Evolutionary conservation across 2,329 filamentous ascomycete species (phyloP), one percentile per base, ranked within the genome.

Genomic region (Fusarium siculi): DNA sequence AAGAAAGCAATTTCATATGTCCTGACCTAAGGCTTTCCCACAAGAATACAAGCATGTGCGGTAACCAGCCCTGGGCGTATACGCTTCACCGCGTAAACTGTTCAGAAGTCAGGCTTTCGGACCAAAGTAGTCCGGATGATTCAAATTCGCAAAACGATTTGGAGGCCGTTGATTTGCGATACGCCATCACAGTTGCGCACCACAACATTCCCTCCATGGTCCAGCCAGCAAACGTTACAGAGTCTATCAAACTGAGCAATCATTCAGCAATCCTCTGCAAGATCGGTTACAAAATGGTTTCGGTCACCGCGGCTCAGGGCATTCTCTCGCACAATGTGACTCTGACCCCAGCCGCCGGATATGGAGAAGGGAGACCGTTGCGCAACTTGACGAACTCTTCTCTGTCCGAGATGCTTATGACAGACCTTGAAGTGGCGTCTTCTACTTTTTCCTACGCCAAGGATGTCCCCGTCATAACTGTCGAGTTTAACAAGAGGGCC

Each of bases 371-470:
- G 0, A 28, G 1, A 5, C 18, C 0, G 5, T 3, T 46, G 0
- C 43, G 0, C 18, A 46, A 46, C 43, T 21, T 46, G 43, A 46
- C 43, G 0, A 5, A 7, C 0, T 21, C 0, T 2, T 46, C 43
- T 0, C 11, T 46, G 0, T 9, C 43, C 11, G 43, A 28, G 9
- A 46, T 46, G 43, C 43, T 46, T 4, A 46, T 46, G 23, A 15
- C 23, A 19, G 43, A 46, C 1, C 43, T 46, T 0, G 18, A 28
- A 0, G 23, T 5, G 0, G 43, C 43, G 0, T 46, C 43, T 28
- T 28, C 43, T 0, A 9, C 43, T 9, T 1, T 46, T 14, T 3
- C 4, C 0, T 28, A 9, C 7, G 1, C 0, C 2, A 1, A 46
- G 43, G 4, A 46, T 9, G 23, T 46, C 23, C 43, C 43, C 11